These are phyloP conservation scores for Acaromyces ingoldii DNA, from an alignment of 1,284 basidiomycete species.

Conservation along the genomic window DNA sequence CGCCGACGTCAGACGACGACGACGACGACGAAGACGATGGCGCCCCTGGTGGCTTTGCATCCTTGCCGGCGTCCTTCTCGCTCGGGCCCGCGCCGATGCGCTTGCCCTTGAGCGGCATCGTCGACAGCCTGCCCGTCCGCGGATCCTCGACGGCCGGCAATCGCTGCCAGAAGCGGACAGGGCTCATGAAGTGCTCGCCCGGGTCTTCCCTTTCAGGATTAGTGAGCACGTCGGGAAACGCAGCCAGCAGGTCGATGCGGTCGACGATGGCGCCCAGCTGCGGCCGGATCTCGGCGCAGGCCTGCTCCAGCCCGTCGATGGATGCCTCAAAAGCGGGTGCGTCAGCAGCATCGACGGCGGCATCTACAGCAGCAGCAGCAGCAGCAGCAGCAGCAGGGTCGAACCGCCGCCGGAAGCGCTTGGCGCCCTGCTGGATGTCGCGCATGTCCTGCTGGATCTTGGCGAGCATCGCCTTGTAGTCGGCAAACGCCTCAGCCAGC, in stretches of 20 bases:
- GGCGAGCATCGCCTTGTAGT: background rate
- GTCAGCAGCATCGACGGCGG: background rate
- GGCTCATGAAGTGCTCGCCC: constrained; percentile 1
- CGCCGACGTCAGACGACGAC: background rate
- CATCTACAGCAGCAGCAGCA: background rate
- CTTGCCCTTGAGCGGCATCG: background rate
- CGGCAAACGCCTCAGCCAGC: background rate
- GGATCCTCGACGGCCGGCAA: constrained; percentile 1
- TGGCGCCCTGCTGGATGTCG: background rate
- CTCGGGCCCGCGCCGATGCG: background rate
- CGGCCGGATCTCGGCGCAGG: background rate
- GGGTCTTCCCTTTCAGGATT: no score
- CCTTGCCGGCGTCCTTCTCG: no score
- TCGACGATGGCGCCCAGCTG: constrained; percentile 1
- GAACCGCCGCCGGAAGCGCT: constrained; percentile 1
- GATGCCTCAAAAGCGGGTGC: background rate
- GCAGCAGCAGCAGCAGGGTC: no score
- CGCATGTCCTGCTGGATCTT: background rate
- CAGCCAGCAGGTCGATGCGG: background rate
- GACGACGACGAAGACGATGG: no score
- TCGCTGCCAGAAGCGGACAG: background rate
- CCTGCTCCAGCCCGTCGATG: constrained; percentile 2
- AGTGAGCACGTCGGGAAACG: background rate
- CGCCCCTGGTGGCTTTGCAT: no score
- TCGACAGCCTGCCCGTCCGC: background rate